These are phyloP conservation scores for Flaveria sonorensis DNA, from an alignment of 129 eudicot species.

Conservation along the genomic window DNA sequence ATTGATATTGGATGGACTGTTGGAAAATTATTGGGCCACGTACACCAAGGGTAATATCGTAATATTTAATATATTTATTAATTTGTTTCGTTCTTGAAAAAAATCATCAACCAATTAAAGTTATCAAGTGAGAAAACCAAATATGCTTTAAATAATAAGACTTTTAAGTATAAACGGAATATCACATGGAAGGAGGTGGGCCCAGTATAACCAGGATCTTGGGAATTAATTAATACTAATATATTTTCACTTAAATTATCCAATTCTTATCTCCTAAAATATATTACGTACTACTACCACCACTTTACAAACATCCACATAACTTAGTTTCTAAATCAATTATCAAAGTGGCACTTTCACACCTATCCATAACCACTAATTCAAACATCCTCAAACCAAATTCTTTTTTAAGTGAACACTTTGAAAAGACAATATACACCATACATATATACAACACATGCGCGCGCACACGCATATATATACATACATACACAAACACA, in stretches of 20 bases:
- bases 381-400: background rate
- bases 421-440: background rate
- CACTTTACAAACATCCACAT: background rate
- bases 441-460: background rate
- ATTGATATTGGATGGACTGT: slow-evolving; percentile 32
- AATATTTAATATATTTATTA: background rate
- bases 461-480: background rate
- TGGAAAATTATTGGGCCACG: slow-evolving; percentile 44
- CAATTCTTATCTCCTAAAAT: background rate
- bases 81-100: background rate
- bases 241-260: background rate
- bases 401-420: background rate
- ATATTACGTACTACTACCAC: background rate
- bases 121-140: background rate
- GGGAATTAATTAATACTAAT: background rate
- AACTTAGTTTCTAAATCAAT: slow-evolving; percentile 2
- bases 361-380: background rate
- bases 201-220: background rate
- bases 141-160: background rate
- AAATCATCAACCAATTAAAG: background rate
- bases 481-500: too few relatives aligned
- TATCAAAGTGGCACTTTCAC: background rate
- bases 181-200: background rate
- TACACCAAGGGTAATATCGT: background rate
- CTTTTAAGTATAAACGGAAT: background rate